phyloP scores from a whole-genome alignment of 257 asterid genomes.

The Hygrophila difformis region DNA sequence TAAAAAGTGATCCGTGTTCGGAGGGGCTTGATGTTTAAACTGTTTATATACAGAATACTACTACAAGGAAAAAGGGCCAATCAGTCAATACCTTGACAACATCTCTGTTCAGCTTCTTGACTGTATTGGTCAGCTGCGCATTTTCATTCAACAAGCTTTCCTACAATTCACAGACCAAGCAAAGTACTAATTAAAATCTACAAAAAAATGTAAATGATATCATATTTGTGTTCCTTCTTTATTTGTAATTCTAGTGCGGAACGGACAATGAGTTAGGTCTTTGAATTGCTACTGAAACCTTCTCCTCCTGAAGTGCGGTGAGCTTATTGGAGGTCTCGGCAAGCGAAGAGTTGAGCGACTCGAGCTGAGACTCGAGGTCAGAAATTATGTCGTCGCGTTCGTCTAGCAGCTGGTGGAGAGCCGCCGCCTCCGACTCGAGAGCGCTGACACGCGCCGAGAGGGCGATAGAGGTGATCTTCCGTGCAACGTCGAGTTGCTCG shows the following conservation, averaged over 20 bases:
- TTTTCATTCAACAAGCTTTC: slow-evolving; percentile 37
- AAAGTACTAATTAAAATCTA: not conserved
- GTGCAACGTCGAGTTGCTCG: slow-evolving; percentile 85
- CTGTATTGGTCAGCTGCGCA: slow-evolving; percentile 31
- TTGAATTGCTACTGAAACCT: slow-evolving; percentile 31
- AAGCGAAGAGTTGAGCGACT: slow-evolving; percentile 58
- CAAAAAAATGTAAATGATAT: no score
- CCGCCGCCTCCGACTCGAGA: slow-evolving; percentile 69
- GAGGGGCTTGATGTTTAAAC: no score
- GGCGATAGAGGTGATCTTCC: slow-evolving; percentile 93
- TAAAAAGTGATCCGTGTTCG: no score
- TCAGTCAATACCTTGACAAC: slow-evolving; percentile 32
- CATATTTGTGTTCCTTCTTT: no score
- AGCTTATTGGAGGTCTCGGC: slow-evolving; percentile 46
- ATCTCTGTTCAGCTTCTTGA: slow-evolving; percentile 49
- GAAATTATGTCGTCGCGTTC: slow-evolving; percentile 61
- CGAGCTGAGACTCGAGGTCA: slow-evolving; percentile 68
- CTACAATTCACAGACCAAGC: slow-evolving; percentile 18
- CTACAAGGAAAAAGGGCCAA: not conserved
- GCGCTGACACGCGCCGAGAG: slow-evolving; percentile 75
- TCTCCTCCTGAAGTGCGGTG: slow-evolving; percentile 51
- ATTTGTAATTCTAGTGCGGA: not conserved
- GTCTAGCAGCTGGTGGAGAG: slow-evolving; percentile 50
- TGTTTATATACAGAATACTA: no score
- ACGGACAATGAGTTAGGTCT: not conserved